These are phyloP conservation scores for Geopyxis carbonaria DNA, from an alignment of 495 filamentous ascomycete species.

Conservation along the genomic window DNA sequence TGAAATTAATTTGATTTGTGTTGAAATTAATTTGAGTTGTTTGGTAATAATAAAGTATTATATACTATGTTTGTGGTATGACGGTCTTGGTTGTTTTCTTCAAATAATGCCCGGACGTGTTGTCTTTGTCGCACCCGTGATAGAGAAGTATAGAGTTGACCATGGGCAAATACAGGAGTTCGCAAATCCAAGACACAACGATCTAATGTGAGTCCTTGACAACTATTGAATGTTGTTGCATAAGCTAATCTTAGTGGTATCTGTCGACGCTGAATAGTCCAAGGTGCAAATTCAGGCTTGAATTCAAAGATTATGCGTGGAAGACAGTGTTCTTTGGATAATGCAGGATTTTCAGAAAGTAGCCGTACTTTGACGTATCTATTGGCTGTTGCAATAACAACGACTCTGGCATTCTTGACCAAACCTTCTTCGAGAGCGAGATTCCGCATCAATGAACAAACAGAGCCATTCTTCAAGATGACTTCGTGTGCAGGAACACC, in stretches of 20 bases:
- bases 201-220: constrained; percentile 8
- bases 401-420: constrained; percentile 7
- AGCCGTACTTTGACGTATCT: not conserved
- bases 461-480: not conserved
- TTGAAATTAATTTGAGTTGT: too few relatives aligned
- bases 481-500: constrained; percentile 1
- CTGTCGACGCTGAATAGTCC: constrained; percentile 4
- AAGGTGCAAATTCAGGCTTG: constrained; percentile 2
- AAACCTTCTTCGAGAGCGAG: constrained; percentile 7
- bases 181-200: constrained; percentile 3
- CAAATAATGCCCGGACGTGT: constrained; percentile 1
- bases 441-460: constrained; percentile 7
- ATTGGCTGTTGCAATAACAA: not conserved
- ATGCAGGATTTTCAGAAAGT: not conserved
- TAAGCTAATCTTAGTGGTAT: constrained; percentile 7
- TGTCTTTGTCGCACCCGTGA: not conserved
- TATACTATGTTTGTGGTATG: constrained; percentile 5
- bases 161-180: constrained; percentile 6
- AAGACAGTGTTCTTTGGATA: too few relatives aligned
- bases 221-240: constrained; percentile 10
- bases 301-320: constrained; percentile 8
- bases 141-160: constrained; percentile 6
- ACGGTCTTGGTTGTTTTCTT: not conserved
- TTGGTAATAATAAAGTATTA: too few relatives aligned
- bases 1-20: too few relatives aligned